phyloP scores from a whole-genome alignment of 208 protist species.

The Wallacemonas rigidus region DNA sequence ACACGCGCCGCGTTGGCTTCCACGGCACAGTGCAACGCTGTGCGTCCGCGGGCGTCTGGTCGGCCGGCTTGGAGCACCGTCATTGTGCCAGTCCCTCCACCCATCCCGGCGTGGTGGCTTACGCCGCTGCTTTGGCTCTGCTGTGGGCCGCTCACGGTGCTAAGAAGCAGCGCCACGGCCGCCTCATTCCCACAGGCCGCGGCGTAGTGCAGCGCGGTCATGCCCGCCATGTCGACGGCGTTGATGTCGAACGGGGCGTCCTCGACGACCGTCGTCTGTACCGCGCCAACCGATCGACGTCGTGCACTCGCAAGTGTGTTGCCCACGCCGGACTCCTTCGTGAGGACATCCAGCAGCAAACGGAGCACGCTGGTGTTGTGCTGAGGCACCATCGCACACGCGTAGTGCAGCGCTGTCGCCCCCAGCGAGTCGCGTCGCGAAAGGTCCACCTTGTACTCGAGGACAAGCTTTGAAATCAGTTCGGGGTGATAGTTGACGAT shows the following conservation, averaged over 20 bases:
- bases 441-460: slow-evolving; percentile 73
- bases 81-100: background rate
- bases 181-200: slow-evolving; percentile 57
- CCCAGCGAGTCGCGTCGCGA: slow-evolving; percentile 73
- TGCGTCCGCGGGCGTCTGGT: slow-evolving; percentile 58
- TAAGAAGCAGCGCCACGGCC: slow-evolving; percentile 53
- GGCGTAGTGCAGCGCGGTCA: slow-evolving; percentile 87
- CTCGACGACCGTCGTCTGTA: slow-evolving; percentile 16
- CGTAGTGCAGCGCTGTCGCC: slow-evolving; percentile 83
- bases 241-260: slow-evolving; percentile 66
- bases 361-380: slow-evolving; percentile 17
- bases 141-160: background rate
- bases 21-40: slow-evolving; percentile 79
- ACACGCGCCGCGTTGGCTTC: slow-evolving; percentile 36
- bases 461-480: slow-evolving; percentile 68
- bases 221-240: slow-evolving; percentile 61
- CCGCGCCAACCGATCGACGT: background rate
- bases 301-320: background rate
- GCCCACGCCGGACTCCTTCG: background rate
- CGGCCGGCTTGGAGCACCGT: slow-evolving; percentile 35
- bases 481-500: slow-evolving; percentile 84
- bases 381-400: slow-evolving; percentile 24
- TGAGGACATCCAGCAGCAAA: slow-evolving; percentile 11
- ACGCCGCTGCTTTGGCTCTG: slow-evolving; percentile 1
- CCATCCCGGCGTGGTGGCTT: background rate